Evolutionary conservation across 352 stramenopile species (phyloP), one percentile per base, ranked within the genome.

Genomic region (Pilasporangium apinafurcum): DNA sequence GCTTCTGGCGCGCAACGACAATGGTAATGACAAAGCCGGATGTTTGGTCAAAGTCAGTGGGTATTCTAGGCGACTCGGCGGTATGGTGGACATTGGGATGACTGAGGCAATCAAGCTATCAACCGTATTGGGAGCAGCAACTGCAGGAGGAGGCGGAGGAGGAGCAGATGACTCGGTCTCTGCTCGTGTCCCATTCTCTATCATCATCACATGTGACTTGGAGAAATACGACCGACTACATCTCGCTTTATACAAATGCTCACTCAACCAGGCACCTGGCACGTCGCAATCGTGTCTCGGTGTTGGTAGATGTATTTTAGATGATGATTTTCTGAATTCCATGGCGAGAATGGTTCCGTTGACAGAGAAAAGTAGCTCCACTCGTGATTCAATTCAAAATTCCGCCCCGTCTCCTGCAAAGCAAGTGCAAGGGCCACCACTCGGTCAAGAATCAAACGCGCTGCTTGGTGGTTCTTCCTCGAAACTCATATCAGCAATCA

Each of bases 41-140:
- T 84, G 70, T 40, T 82, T 77, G 35, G 70, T 87, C 16, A 49
- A 57, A 0, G 55, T 90, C 1, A 73, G 58, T 31, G 78, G 72
- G 0, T 83, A 68, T 26, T 62, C 62, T 18, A 49, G 56, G 7
- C 54, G 53, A 12, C 64, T 47, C 18, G 84, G 81, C 31, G 41
- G 37, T 9, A 47, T 68, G 7, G 58, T 82, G 16, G 78, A 87
- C 22, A 54, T 90, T 10, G 78, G 74, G 14, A 51, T 59, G 10
- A 87, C 78, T 1, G 78, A 90, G 35, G 51, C 58, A 16, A 68
- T 87, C 27, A 74, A 77, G 35, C 37, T 90, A 32, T 62, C 76
- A 37, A 67, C 64, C 4, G 43, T 77, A 37, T 38, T 80, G 7
- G 33, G 63, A 2, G 53, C 67, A 0, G 67, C 58, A 28, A 27